A percentile compares a stretch with the other conserved stretches of the same genome.
Conservation (phyloP, 371 early-diverging fungal species). For the Enterospora canceri region DNA sequence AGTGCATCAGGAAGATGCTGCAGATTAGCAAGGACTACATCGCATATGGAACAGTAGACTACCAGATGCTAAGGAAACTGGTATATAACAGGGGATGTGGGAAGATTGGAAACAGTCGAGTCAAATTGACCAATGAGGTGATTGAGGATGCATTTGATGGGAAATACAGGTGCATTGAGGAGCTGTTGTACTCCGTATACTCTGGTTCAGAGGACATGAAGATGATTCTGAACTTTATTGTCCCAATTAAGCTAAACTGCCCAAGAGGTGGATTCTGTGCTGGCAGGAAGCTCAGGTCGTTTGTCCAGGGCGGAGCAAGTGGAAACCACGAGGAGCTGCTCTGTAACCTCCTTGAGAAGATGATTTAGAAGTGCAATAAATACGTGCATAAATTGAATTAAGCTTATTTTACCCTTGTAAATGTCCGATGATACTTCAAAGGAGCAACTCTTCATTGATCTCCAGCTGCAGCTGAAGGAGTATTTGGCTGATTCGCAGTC, state of each 20-base stretch:
- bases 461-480: neutral
- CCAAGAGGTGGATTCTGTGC: conserved; percentile 83
- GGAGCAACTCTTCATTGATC: neutral
- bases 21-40: conserved; percentile 90
- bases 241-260: conserved; percentile 94
- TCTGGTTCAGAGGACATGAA: conserved; percentile 92
- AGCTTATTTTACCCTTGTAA: neutral
- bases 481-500: neutral
- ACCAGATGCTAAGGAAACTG: conserved; percentile 91
- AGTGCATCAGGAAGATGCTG: conserved; percentile 91
- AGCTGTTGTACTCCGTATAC: conserved; percentile 91
- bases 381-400: neutral
- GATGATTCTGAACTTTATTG: conserved; percentile 89
- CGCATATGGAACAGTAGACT: conserved; percentile 80
- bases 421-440: neutral
- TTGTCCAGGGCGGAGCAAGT: conserved; percentile 86
- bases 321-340: conserved; percentile 87
- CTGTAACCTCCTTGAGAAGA: conserved; percentile 77
- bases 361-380: conserved; percentile 60
- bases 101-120: conserved; percentile 58
- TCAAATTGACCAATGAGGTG: conserved; percentile 77
- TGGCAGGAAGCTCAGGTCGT: conserved; percentile 81
- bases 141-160: conserved; percentile 79
- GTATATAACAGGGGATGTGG: conserved; percentile 98
- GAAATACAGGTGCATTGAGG: conserved; percentile 88